phyloP scores from a whole-genome alignment of 164 flowering plant genomes.

The grape (Vitis vinifera) region ASM3070453v1 NC_081810.1:7034501-7035000 shows the following conservation, averaged over 20 bases:
- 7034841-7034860: no score
- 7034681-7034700: neutral
- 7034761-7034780: neutral
- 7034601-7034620: conserved; percentile 94
- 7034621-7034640: conserved; percentile 93
- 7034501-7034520: conserved; percentile 96
- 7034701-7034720: no score
- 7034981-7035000: conserved; percentile 82
- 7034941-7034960: conserved; percentile 99
- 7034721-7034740: neutral
- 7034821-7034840: no score
- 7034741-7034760: neutral
- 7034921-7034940: conserved; percentile 52
- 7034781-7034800: no score
- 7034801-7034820: no score
- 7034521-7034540: conserved; percentile 85
- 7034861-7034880: neutral
- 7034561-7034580: conserved; percentile 98
- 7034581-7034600: conserved; percentile 98
- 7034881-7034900: neutral
- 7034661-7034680: conserved; percentile 97
- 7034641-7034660: conserved; percentile 97
- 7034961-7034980: conserved; percentile 85
- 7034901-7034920: neutral
- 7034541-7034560: conserved; percentile 89